Evolutionary conservation across 306 rosid species (phyloP), one percentile per base, ranked within the genome.

Genomic region (Cicer bijugum): DNA sequence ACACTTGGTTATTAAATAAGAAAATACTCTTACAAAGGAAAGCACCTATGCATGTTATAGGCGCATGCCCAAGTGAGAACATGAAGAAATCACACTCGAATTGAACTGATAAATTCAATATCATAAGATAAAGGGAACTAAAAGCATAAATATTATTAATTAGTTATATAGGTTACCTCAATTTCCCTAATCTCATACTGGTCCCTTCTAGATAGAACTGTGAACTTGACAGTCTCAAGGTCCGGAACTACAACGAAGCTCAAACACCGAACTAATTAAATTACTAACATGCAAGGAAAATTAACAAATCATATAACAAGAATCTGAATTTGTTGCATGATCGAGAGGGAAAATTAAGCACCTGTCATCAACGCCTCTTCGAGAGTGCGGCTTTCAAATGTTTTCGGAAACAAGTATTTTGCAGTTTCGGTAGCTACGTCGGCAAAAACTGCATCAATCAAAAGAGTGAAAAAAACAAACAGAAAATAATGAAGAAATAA

Each of bases 301-400:
- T 62, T 37, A 79, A 62, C 12, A 14, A 19, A 38, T 6, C 14
- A 2, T 48, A 51, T 51, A 15, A 14, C 37, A 33, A n/a, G 37
- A 68, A 63, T 1, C 43, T 5, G 6, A 67, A 66, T 37, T 48
- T 72, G 55, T 47, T 78, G 63, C n/a, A 82, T 50, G 62, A 9
- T 42, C 19, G 72, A 70, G 23, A 17, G 50, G 15, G 53, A 69
- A 74, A 74, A 40, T 35, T 16, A 73, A 75, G n/a, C 8, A 15
- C 12, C 58, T 44, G 92, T 70, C 97, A 94, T 91, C 64, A 93
- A 77, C 69, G 92, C 97, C 78, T 94, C 98, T 83, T 91, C 97
- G n/a, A 91, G 88, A 59, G 61, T 85, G n/a, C 86, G 90, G 47
- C 84, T 80, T 79, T 91, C 97, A 59, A 94, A 89, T 76, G 92